These are phyloP conservation scores for Linderniella brevidens DNA, from an alignment of 257 asterid species.

Conservation along the genomic window DNA sequence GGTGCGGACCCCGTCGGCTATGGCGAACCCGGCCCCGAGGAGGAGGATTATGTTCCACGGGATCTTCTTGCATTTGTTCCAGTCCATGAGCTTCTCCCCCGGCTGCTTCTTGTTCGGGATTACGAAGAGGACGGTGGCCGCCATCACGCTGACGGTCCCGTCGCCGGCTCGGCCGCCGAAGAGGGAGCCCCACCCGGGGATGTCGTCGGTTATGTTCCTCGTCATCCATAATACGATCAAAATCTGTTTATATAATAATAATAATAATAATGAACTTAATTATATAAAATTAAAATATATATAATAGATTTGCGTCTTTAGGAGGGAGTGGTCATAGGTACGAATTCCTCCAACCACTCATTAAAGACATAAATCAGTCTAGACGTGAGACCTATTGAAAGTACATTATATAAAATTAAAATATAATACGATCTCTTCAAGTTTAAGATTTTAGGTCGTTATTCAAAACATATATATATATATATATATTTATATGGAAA, in stretches of 20 bases:
- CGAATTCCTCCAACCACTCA: no score
- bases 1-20: slow-evolving; percentile 70
- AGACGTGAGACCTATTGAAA: no score
- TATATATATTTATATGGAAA: no score
- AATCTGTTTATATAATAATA: slow-evolving; percentile 16
- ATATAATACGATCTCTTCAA: no score
- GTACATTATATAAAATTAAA: no score
- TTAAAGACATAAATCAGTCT: no score
- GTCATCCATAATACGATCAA: slow-evolving; percentile 82
- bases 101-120: slow-evolving; percentile 58
- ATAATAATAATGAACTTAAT: no score
- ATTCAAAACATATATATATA: no score
- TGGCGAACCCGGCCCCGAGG: slow-evolving; percentile 84
- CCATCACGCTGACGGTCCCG: slow-evolving; percentile 83
- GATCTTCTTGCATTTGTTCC: slow-evolving; percentile 87
- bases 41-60: slow-evolving; percentile 77
- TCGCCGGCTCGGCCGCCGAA: slow-evolving; percentile 63
- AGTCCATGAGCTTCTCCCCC: slow-evolving; percentile 91
- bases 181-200: slow-evolving; percentile 76
- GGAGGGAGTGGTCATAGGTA: no score
- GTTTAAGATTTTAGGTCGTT: no score
- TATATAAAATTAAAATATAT: no score
- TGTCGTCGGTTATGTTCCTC: slow-evolving; percentile 73
- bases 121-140: slow-evolving; percentile 78
- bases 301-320: no score